Percentiles rank a stretch among this genome's conserved stretches.
Conservation (phyloP, 441 rosid genomes). For the Corymbia citriodora region DNA sequence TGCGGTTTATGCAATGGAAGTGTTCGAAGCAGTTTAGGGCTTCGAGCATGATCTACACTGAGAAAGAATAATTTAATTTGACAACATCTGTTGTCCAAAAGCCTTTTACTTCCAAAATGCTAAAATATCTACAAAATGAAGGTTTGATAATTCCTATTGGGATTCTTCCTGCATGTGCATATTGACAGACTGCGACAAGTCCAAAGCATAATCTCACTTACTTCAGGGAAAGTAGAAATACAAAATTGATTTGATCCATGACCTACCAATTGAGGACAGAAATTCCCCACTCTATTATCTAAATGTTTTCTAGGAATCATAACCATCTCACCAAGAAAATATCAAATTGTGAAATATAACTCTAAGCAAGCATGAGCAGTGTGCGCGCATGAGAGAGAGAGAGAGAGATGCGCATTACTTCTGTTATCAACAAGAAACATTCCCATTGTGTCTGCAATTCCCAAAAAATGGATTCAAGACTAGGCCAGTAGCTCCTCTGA, state of each 20-base stretch:
- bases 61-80: not conserved
- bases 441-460: constrained; percentile 58
- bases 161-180: not conserved
- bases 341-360: not conserved
- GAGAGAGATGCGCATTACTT: constrained; percentile 41
- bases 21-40: not conserved
- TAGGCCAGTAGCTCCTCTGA: constrained; percentile 83
- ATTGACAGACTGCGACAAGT: not conserved
- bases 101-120: not conserved
- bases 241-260: not conserved
- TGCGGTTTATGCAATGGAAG: constrained; percentile 23
- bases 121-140: not conserved
- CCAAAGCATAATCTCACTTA: not conserved
- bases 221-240: not conserved
- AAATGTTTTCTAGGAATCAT: not conserved
- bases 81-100: not conserved
- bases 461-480: constrained; percentile 29
- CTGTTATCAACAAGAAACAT: constrained; percentile 22
- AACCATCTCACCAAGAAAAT: not conserved
- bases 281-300: not conserved
- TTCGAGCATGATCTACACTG: not conserved
- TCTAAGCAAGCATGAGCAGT: not conserved
- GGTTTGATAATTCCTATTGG: not conserved
- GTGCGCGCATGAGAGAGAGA: accelerated
- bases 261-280: not conserved